Base-by-base conservation (phyloP, 495 filamentous ascomycete species). In the Penicillium angulare region DNA sequence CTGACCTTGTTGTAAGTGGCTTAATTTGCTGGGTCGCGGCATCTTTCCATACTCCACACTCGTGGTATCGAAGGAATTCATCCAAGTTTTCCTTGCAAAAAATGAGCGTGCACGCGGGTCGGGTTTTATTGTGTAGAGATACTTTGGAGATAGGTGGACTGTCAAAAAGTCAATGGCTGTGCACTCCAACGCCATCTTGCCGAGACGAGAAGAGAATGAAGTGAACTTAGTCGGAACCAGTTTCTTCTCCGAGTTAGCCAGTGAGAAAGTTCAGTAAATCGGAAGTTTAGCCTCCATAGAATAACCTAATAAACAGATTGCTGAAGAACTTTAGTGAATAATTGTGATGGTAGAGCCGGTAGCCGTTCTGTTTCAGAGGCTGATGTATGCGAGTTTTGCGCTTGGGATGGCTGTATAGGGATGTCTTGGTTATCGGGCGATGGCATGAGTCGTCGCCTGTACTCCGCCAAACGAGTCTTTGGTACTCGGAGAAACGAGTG, bases 11-110 rank as follows among this genome's bases (percentile, higher is more conserved):
- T 38, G 13, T 38, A 38, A 18, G 34, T 38, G 34, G 34, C 13
- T 38, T 2, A 12, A 31, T 12, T 7, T 31, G 27, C 27, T 31
- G 27, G 27, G 26, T 27, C 26, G 26, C 17, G 32, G 33, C 12
- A 39, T 22, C 20, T 18, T 22, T 32, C 18, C n/a, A n/a, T n/a
- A 17, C 49, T 38, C 50, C 50, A 52, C 42, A 45, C n/a, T n/a
- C n/a, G n/a, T 7, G 38, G 38, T 23, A 21, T 40, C 38, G 20
- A 41, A 24, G 38, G 38, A 41, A 7, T 41, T 41, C 21, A 1
- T 2, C 38, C 38, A 41, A 7, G 20, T 41, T 26, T 41, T 13
- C 13, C 1, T 12, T 20, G 16, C 34, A 9, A 38, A 38, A 18
- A 5, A 38, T n/a, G 16, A 41, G 13, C 7, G 5, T 13, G 5